These are phyloP conservation scores for Metschnikowia henanensis DNA, from an alignment of 805 yeast genomes.

Conservation along the genomic window DNA sequence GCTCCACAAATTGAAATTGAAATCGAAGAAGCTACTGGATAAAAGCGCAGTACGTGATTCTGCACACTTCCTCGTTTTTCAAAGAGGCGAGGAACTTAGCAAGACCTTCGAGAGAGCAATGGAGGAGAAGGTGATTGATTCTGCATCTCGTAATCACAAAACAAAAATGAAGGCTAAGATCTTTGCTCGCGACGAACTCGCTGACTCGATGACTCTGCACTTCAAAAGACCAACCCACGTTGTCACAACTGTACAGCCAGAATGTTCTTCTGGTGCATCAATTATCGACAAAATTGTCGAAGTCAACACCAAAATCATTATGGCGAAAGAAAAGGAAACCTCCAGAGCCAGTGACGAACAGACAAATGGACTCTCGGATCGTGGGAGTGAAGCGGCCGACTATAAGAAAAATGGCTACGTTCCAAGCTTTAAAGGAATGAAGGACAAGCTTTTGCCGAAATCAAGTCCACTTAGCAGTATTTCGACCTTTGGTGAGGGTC, in stretches of 20 bases:
- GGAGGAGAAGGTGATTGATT: constrained; percentile 8
- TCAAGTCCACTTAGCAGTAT: background rate
- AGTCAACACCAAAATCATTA: constrained; percentile 11
- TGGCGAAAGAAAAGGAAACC: constrained; percentile 5
- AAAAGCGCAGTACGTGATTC: constrained; percentile 7
- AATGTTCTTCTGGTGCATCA: constrained; percentile 10
- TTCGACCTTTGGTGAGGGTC: background rate
- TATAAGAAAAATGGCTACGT: constrained; percentile 1
- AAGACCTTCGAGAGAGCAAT: constrained; percentile 35
- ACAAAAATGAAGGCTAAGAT: constrained; percentile 5
- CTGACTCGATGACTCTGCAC: background rate
- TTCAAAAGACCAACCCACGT: background rate
- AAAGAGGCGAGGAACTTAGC: constrained; percentile 44
- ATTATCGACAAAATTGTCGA: constrained; percentile 16
- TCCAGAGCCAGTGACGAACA: background rate
- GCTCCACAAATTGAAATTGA: constrained; percentile 6
- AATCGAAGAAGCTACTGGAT: constrained; percentile 1
- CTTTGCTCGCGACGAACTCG: constrained; percentile 10
- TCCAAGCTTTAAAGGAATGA: constrained; percentile 7
- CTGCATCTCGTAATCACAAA: constrained; percentile 1
- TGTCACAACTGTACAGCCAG: constrained; percentile 18
- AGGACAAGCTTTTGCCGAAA: constrained; percentile 8
- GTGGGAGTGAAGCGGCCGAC: background rate
- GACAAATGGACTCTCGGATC: background rate
- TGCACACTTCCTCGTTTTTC: constrained; percentile 65